Base-by-base conservation (phyloP, 2,329 filamentous ascomycete species). In the Ophiocordyceps sinensis region DNA sequence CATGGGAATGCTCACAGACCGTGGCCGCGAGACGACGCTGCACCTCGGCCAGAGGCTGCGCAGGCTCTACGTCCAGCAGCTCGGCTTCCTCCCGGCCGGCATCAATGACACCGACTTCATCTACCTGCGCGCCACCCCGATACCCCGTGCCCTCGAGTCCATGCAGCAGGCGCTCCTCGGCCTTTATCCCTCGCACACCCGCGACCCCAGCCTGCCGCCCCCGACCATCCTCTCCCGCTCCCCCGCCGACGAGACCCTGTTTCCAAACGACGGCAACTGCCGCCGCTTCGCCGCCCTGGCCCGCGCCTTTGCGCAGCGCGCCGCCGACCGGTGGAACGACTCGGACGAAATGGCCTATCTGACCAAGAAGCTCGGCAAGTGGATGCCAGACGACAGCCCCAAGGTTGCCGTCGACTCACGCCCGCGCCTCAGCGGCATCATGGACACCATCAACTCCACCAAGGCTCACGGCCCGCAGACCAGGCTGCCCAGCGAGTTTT, bases 391-490 rank as follows among this genome's bases (percentile, higher is more conserved):
- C 8, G 70, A 71, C 30, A 71, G 68, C 28, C 73, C 73, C 11
- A 70, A 71, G 32, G 79, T 95, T 9, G 84, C 82, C 23, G 85
- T 96, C 9, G 87, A 95, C 59, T 80, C 79, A 1, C 80, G 81
- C 44, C 91, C 91, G 1, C 73, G 88, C 36, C 68, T 96, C 12
- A 87, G 79, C 6, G 91, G 91, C 41, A 82, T 98, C 52, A 86
- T 94, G 82, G 91, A 98, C 62, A 91, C 85, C 0, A 74, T 96
- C 54, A 96, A 95, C 56, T 77, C 85, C 7, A 94, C 86, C 0
- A 68, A 83, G 12, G 89, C 88, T 3, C 91, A 96, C 57, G 59
- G 58, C 17, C 75, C 82, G 0, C 73, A 74, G 11, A 95, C 88
- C 0, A 77, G 72, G 37, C 71, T 96, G 3, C 91, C 91, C 0